Evolutionary conservation across 768 basidiomycete genomes (phyloP).

Genomic region (Candolleomyces aberdarensis): DNA sequence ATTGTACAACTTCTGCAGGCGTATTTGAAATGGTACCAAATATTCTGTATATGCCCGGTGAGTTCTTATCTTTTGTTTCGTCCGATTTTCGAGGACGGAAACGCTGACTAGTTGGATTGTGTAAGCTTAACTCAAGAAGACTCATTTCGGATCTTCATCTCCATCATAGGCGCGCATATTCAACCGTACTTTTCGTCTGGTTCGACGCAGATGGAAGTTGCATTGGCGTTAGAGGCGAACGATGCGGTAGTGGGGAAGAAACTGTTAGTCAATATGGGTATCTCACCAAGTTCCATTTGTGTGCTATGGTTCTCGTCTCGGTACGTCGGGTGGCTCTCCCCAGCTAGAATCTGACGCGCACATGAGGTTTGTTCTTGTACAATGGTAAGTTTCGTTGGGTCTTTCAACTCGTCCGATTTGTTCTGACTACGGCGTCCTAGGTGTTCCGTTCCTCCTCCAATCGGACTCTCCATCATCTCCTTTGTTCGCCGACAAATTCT

Average conservation of each 20-base stretch:
- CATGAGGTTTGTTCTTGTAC: slow-evolving; percentile 82
- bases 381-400: slow-evolving; percentile 52
- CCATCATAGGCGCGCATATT: slow-evolving; percentile 82
- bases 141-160: slow-evolving; percentile 88
- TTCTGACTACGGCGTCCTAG: slow-evolving; percentile 31
- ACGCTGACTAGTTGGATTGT: neutral
- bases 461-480: slow-evolving; percentile 62
- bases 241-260: slow-evolving; percentile 63
- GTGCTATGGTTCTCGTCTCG: slow-evolving; percentile 71
- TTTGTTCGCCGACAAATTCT: slow-evolving; percentile 60
- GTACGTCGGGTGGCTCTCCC: slow-evolving; percentile 65
- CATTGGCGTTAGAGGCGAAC: slow-evolving; percentile 62
- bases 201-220: slow-evolving; percentile 68
- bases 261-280: slow-evolving; percentile 60
- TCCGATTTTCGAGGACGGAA: neutral
- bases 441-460: slow-evolving; percentile 72
- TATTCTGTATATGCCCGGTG: slow-evolving; percentile 64
- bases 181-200: slow-evolving; percentile 69
- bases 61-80: slow-evolving; percentile 14
- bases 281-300: slow-evolving; percentile 56
- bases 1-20: slow-evolving; percentile 64
- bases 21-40: slow-evolving; percentile 88
- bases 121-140: slow-evolving; percentile 75
- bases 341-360: slow-evolving; percentile 62
- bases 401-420: no score